These are phyloP conservation scores for Paecilomyces variotii DNA, from an alignment of 2,329 filamentous ascomycete genomes.

Conservation along the genomic window DNA sequence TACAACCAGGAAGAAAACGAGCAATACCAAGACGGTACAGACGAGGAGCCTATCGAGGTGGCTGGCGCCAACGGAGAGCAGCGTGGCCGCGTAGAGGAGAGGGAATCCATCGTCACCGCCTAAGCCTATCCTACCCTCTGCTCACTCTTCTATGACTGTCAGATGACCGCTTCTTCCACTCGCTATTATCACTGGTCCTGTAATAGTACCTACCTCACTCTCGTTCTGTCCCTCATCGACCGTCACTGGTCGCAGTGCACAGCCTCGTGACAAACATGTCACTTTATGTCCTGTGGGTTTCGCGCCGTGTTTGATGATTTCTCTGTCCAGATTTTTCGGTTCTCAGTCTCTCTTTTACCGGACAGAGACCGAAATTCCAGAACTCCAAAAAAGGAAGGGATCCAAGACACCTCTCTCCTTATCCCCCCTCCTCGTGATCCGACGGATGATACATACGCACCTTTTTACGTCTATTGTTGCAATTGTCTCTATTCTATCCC, in stretches of 20 bases:
- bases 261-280: background rate
- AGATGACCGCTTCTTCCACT: background rate
- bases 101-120: constrained; percentile 10
- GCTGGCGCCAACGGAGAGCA: constrained; percentile 20
- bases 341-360: background rate
- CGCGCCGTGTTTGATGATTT: background rate
- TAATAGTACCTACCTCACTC: background rate
- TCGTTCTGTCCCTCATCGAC: background rate
- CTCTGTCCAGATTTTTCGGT: background rate
- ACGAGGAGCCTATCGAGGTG: constrained; percentile 26
- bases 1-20: constrained; percentile 40
- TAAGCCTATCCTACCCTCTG: background rate
- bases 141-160: background rate
- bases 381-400: background rate
- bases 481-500: background rate
- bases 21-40: constrained; percentile 25
- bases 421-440: background rate
- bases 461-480: background rate
- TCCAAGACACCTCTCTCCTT: background rate
- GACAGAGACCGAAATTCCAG: background rate
- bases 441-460: background rate
- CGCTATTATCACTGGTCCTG: background rate
- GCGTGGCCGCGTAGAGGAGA: constrained; percentile 29
- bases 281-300: background rate
- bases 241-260: background rate